Evolutionary conservation across 495 filamentous ascomycete species (phyloP), one percentile per base, ranked within the genome.

Genomic region (Penicillium goetzii): DNA sequence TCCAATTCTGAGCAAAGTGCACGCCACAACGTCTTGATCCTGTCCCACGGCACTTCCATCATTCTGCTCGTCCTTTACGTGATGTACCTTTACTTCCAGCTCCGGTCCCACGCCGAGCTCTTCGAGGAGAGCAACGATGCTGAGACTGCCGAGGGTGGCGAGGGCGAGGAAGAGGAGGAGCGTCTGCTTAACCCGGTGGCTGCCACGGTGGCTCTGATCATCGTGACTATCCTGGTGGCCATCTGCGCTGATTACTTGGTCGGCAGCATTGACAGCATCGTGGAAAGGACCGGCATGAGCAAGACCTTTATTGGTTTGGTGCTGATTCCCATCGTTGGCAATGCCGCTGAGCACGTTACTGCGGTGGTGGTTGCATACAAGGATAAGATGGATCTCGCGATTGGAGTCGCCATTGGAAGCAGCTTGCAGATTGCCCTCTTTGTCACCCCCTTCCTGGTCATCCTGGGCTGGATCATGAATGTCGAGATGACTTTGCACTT

Each of bases 291-390:
- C 11, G 87, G 89, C 67, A 93, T 99, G 81, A 93, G 88, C 80
- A 96, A 95, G 74, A 97, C 91, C 4, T 99, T 99, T 74, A 95
- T 98, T 72, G 95, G 95, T 80, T 84, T 99, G 57, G 89, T 99
- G 63, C 83, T 99, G 38, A 90, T 99, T 47, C 95, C 95, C 28
- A 97, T 99, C 72, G 95, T 99, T 36, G 95, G 95, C 61, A 99
- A 99, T 70, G 95, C 95, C 2, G 95, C 95, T 10, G 95, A 99
- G 77, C 95, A 99, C 74, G 93, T 96, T 41, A 97, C 95, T 9
- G 95, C 95, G 14, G 89, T 93, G 41, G 89, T 97, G 32, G 94
- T 97, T 43, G 91, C 95, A 0, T 85, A 89, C 69, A 96, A 96
- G 79, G 84, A 96, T 76, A 99, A 99, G 84, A 99, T 98, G 95